phyloP scores from a whole-genome alignment of 495 filamentous ascomycete genomes.

The Coniosporium apollinis region DNA sequence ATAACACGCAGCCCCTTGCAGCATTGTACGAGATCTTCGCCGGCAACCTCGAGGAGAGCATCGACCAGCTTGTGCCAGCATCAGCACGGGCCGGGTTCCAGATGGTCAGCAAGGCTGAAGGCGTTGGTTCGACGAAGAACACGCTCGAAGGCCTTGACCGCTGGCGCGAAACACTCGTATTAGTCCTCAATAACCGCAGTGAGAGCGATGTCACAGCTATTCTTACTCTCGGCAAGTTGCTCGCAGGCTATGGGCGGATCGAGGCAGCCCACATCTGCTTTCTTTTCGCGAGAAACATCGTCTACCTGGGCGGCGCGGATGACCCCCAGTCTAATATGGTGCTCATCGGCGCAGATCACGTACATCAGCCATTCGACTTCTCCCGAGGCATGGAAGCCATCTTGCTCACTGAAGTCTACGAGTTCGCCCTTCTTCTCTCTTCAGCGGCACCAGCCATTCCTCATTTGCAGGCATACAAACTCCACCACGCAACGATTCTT shows the following conservation, averaged over 20 bases:
- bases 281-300: slow-evolving; percentile 36
- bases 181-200: slow-evolving; percentile 78
- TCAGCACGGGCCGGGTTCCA: slow-evolving; percentile 85
- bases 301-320: slow-evolving; percentile 65
- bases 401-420: slow-evolving; percentile 81
- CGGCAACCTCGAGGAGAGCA: slow-evolving; percentile 82
- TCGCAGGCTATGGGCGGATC: slow-evolving; percentile 71
- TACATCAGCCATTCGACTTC: slow-evolving; percentile 43
- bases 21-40: slow-evolving; percentile 86
- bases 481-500: slow-evolving; percentile 66
- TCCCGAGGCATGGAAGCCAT: slow-evolving; percentile 68
- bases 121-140: slow-evolving; percentile 46
- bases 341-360: slow-evolving; percentile 70
- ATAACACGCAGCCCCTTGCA: slow-evolving; percentile 69
- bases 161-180: slow-evolving; percentile 78
- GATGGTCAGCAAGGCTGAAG: slow-evolving; percentile 56
- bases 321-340: slow-evolving; percentile 64
- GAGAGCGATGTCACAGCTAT: slow-evolving; percentile 60
- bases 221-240: slow-evolving; percentile 60
- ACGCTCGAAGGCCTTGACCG: slow-evolving; percentile 71
- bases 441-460: slow-evolving; percentile 34
- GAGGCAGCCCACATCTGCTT: slow-evolving; percentile 89
- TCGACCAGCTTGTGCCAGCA: slow-evolving; percentile 91
- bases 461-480: slow-evolving; percentile 77
- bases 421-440: slow-evolving; percentile 57